A percentile compares a stretch with the other conserved stretches of the same genome.
These are phyloP conservation scores for Alternaria ethzedia DNA, from an alignment of 2,329 filamentous ascomycete genomes.

Conservation along the genomic window DNA sequence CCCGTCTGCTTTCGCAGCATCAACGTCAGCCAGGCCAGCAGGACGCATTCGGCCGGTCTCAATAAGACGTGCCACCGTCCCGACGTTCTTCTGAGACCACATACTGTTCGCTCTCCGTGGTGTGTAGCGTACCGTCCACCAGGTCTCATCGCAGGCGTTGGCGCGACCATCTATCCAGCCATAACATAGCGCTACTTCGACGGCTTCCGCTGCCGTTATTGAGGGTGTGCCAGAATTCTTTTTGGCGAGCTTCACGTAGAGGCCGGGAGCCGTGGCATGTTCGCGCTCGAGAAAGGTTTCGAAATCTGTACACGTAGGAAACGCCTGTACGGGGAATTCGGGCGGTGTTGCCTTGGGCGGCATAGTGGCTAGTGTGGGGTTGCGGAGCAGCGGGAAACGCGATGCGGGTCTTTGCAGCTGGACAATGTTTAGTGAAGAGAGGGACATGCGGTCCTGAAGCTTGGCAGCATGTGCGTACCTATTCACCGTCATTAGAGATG, in stretches of 20 bases:
- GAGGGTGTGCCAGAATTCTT: conserved; percentile 54
- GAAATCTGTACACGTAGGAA: conserved; percentile 13
- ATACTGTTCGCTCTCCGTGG: conserved; percentile 62
- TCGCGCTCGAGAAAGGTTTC: conserved; percentile 45
- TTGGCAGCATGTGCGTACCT: neutral
- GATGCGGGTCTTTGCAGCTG: neutral
- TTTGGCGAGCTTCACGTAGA: conserved; percentile 60
- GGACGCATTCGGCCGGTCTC: conserved; percentile 57
- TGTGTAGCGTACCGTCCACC: conserved; percentile 65
- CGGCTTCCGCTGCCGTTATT: conserved; percentile 57
- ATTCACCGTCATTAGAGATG: neutral
- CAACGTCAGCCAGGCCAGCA: conserved; percentile 58
- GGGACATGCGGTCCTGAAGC: neutral
- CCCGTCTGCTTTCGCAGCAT: conserved; percentile 63
- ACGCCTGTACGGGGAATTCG: conserved; percentile 14
- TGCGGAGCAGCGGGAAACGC: neutral
- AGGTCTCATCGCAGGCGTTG: conserved; percentile 52
- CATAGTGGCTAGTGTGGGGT: conserved; percentile 1
- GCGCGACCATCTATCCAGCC: conserved; percentile 69
- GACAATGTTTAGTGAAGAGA: neutral
- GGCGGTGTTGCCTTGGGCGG: conserved; percentile 2
- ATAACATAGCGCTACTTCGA: conserved; percentile 65
- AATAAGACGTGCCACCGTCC: conserved; percentile 56
- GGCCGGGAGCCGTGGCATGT: conserved; percentile 43
- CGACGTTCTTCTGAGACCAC: conserved; percentile 67